These are phyloP conservation scores for Solanum piurae DNA, from an alignment of 257 asterid genomes.

Conservation along the genomic window DNA sequence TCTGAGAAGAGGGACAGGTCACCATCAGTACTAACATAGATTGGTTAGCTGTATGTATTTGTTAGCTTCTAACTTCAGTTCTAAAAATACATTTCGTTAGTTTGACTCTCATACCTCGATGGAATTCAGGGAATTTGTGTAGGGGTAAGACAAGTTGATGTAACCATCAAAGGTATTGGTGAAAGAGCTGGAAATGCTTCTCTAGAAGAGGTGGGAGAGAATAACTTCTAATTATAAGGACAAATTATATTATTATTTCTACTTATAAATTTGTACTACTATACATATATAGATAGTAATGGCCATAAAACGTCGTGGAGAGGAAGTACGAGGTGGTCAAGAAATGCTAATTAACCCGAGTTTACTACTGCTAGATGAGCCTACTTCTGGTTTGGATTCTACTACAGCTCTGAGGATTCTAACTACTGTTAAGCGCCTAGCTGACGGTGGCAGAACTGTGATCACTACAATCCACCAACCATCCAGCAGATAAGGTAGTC, in stretches of 20 bases:
- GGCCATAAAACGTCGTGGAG: too few species aligned
- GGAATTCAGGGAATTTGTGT: too few species aligned
- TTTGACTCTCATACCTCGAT: too few species aligned
- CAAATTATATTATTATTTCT: too few species aligned
- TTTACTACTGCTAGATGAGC: constrained; percentile 79
- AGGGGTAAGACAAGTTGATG: too few species aligned
- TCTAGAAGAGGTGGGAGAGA: too few species aligned
- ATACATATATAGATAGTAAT: too few species aligned
- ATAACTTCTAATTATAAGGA: too few species aligned
- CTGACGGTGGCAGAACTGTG: constrained; percentile 80
- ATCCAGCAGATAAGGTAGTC: constrained; percentile 83
- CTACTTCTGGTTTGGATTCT: constrained; percentile 96
- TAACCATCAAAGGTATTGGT: too few species aligned
- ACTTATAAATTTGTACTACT: background rate
- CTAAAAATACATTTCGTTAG: too few species aligned
- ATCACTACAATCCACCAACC: constrained; percentile 99
- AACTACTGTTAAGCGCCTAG: constrained; percentile 65
- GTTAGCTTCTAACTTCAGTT: too few species aligned
- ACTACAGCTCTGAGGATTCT: constrained; percentile 84
- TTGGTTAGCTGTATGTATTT: background rate
- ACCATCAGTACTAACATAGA: background rate
- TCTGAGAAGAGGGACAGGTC: background rate
- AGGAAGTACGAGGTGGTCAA: background rate
- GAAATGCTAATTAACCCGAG: constrained; percentile 96
- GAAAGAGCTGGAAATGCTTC: too few species aligned